Evolutionary conservation across 352 stramenopile genomes (phyloP).

Genomic region (Phytopythium ostracodes): DNA sequence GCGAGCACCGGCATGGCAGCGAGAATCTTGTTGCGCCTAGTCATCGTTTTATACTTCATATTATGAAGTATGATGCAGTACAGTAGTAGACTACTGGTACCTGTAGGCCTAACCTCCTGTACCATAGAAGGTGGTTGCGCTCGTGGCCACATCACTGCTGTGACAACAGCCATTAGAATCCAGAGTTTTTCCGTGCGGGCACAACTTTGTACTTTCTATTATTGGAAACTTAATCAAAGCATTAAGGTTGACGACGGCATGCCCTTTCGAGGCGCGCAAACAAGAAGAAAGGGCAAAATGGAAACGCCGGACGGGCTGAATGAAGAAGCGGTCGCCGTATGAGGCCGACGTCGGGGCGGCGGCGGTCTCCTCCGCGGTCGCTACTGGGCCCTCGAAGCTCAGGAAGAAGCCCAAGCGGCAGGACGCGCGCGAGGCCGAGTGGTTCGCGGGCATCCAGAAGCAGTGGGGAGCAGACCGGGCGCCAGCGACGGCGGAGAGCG

Average conservation of each 20-base stretch:
- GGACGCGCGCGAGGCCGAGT: conserved; percentile 5
- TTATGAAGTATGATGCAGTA: no score
- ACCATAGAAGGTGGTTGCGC: no score
- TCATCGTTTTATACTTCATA: no score
- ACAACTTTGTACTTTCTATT: no score
- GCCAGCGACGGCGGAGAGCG: neutral
- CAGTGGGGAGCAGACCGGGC: conserved; percentile 3
- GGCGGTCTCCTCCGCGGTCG: neutral
- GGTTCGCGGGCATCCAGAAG: conserved; percentile 8
- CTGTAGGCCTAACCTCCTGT: no score
- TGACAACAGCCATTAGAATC: no score
- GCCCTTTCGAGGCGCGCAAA: neutral
- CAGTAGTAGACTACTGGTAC: no score
- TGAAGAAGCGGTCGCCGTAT: conserved; percentile 43
- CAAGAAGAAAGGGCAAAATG: neutral
- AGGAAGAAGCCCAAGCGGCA: conserved; percentile 6
- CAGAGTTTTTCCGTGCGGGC: no score
- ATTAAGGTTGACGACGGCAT: neutral
- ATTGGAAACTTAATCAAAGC: neutral
- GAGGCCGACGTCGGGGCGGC: conserved; percentile 15
- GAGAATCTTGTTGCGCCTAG: no score
- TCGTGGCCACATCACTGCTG: no score
- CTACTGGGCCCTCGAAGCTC: neutral
- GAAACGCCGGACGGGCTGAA: neutral
- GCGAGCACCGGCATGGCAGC: no score